Base-by-base conservation (phyloP, 2,329 filamentous ascomycete genomes). In the Alternaria atra region DNA sequence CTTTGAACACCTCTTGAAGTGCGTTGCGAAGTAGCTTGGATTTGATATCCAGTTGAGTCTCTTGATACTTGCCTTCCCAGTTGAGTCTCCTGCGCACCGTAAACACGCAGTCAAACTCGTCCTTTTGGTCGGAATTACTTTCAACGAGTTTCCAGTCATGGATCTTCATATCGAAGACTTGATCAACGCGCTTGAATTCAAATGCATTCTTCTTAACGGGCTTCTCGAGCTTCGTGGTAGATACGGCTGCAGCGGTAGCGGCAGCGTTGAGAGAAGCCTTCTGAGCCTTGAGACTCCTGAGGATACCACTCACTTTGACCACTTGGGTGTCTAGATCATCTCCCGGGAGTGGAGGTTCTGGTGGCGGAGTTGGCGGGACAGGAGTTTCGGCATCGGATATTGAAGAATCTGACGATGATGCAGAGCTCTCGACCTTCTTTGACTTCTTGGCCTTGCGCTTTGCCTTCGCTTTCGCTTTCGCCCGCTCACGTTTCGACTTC, bases 61-160 rank as follows among this genome's bases (percentile, higher is more conserved):
- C 72, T 76, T 87, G 84, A 70, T 92, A 94, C 71, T 93, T 93
- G 64, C 92, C 92, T 68, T 95, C 91, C 87, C 87, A 92, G 76
- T 94, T 90, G 75, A 97, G 96, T 13, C 87, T 90, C 55, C 93
- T 86, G 15, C 92, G 88, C 15, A 97, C 91, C 25, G 93, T 91
- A 76, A 97, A 97, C 3, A 76, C 72, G 52, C 90, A 95, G 61
- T 94, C 89, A 76, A 93, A 94, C 67, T 91, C 86, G 54, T 87
- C 84, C 27, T 87, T 86, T n/a, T 85, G 83, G 52, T 89, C 86
- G 56, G 89, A 84, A 4, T 86, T 83, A 12, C 87, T 90, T 70
- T 90, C 89, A n/a, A 85, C 88, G 35, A 90, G 83, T 73, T 89
- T 89, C 80, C 87, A 91, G 67, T 89, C 87, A 6, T 61, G 69